These are phyloP conservation scores for Bryum argenteum DNA, from an alignment of 225 moss, liverwort and hornwort genomes.

Conservation along the genomic window DNA sequence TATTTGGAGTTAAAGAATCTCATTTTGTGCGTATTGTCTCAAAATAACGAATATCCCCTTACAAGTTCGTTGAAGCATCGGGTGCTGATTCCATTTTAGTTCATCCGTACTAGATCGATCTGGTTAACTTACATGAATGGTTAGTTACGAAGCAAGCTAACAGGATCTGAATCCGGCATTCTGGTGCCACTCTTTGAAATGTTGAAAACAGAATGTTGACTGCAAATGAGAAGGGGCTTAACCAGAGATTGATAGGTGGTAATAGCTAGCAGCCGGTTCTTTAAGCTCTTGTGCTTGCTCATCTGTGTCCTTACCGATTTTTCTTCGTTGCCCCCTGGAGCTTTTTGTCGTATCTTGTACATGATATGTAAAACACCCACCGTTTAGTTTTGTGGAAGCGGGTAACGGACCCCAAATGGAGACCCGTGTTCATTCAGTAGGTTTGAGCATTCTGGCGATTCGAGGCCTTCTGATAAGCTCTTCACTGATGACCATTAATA, in stretches of 20 bases:
- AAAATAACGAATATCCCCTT: too few relatives aligned
- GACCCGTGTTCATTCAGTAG: too few relatives aligned
- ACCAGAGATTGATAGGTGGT: too few relatives aligned
- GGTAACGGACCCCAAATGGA: neutral
- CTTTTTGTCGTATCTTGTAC: too few relatives aligned
- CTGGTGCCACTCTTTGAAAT: neutral
- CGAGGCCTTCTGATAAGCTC: too few relatives aligned
- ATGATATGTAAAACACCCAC: too few relatives aligned
- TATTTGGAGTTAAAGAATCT: too few relatives aligned
- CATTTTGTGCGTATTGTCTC: too few relatives aligned
- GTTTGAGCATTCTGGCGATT: neutral
- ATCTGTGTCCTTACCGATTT: neutral
- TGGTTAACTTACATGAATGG: neutral
- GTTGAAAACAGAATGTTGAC: neutral
- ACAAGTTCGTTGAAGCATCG: neutral
- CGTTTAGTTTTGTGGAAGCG: neutral
- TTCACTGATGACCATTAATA: too few relatives aligned
- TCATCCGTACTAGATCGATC: neutral
- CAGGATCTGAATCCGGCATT: slow-evolving; percentile 1
- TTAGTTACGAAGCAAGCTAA: neutral
- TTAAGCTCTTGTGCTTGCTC: neutral
- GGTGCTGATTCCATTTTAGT: neutral
- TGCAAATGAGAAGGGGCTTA: neutral
- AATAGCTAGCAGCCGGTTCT: too few relatives aligned
- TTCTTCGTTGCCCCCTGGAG: neutral